A percentile compares a stretch with the other conserved stretches of the same genome.
phyloP scores from a whole-genome alignment of 192 early-diverging fungal species.

The Spinellus fusiger region DNA sequence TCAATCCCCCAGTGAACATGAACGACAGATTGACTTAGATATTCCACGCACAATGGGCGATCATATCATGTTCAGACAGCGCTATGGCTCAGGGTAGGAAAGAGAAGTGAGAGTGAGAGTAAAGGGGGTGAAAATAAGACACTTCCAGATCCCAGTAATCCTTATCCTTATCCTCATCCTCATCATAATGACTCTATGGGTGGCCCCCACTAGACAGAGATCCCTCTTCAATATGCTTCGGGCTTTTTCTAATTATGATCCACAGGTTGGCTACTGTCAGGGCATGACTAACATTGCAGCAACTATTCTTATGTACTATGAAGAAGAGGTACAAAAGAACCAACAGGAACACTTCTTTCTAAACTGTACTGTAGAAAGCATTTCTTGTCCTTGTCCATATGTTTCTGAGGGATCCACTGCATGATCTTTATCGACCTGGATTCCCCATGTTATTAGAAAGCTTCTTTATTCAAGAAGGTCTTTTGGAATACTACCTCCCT shows the following conservation, averaged over 20 bases:
- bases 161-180: neutral
- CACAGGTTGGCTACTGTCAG: conserved; percentile 83
- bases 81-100: conserved; percentile 51
- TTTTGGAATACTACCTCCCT: conserved; percentile 39
- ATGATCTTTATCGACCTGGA: conserved; percentile 46
- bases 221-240: conserved; percentile 73
- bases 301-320: conserved; percentile 64
- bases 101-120: neutral
- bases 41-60: conserved; percentile 51
- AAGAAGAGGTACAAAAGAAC: conserved; percentile 59
- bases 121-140: neutral
- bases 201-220: conserved; percentile 62
- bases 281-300: conserved; percentile 79
- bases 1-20: conserved; percentile 32
- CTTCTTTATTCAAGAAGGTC: conserved; percentile 49
- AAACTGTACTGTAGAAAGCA: conserved; percentile 34
- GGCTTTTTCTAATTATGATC: conserved; percentile 72
- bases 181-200: no score
- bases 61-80: conserved; percentile 53
- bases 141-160: neutral
- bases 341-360: neutral
- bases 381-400: conserved; percentile 46
- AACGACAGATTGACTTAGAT: conserved; percentile 55
- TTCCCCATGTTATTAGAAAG: conserved; percentile 50
- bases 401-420: conserved; percentile 41